Evolutionary conservation across 2,329 filamentous ascomycete genomes (phyloP), one percentile per base, ranked within the genome.

Genomic region (Ophiostoma novo-ulmi): DNA sequence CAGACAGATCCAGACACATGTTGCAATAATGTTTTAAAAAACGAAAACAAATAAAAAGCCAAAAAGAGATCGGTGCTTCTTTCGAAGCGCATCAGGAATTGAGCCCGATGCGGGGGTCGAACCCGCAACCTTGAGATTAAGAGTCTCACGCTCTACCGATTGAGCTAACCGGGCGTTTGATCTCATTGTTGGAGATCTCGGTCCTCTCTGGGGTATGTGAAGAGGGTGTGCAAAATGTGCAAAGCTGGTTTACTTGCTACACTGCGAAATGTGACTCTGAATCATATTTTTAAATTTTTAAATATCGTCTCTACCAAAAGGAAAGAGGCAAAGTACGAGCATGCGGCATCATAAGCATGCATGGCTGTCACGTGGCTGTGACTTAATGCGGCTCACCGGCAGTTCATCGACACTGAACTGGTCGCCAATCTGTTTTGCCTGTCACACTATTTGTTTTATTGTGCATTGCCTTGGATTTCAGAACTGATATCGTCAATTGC

Each of bases 91-190:
- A 79, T 79, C 77, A 75, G 79, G 79, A 80, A 77, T 80, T 80
- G 78, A 81, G 80, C 80, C 80, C 79, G 76, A 81, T 79, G 81
- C 80, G 81, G 82, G 82, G 81, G 80, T 83, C 82, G 75, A 75
- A 76, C 75, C 75, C 75, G 74, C 75, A 76, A 76, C 75, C 75
- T 76, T 76, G 74, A 75, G 75, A 76, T 84, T 85, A 85, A 86
- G 87, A 89, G 87, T 89, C 87, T 88, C 84, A 89, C 87, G 87
- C 87, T 89, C 87, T 89, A 89, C 85, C 85, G 85, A 88, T 87
- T 88, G 85, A 88, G 85, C 85, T 88, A 88, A 82, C 84, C 83
- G 81, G 83, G 83, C 83, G 73, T 70, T 71, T 41, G 68, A 69
- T 69, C 67, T 69, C 67, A 38, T 67, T 67, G 39, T 67, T 67